Base-by-base conservation (phyloP, 1,284 basidiomycete species). In the Ganoderma boninense region DNA sequence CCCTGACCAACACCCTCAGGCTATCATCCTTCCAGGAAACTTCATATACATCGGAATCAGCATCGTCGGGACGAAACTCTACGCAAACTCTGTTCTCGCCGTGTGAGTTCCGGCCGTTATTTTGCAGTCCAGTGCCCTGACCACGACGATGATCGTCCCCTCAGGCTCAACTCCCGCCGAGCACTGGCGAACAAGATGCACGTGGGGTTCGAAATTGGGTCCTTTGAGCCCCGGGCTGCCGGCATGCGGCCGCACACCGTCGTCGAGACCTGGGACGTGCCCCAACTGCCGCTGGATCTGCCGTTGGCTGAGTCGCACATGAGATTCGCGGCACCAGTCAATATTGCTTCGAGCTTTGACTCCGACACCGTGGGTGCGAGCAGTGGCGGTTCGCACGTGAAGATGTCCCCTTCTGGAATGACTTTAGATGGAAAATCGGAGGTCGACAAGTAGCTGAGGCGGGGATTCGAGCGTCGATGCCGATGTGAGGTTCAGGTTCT, bases 41-140 rank as follows among this genome's bases (percentile, higher is more conserved):
- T 56, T 56, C 52, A 56, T 56, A 56, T 56, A 56, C 52, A 56
- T 56, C 8, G 52, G 52, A 20, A 56, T 56, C 52, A 56, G 52
- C 52, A 56, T 56, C 23, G 52, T 11, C 29, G 23, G 23, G 4
- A 56, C 52, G 4, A 56, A 56, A 32, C 23, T 56, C 23, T 56
- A 56, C 23, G 23, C 52, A 1, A 56, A 56, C 16, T 56, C 52
- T 14, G 52, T 56, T 16, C 52, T 56, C 18, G 52, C 52, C 1
- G 52, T 56, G 52, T 56, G 29, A 4, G 52, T 14, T 8, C 38
- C 7, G n/a, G 20, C 1, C 8, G 18, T 46, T n/a, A 3, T 0
- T 46, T 20, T 2, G 18, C 5, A 18, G 18, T 8, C 20, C 18
- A 46, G 18, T n/a, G 7, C 29, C 14, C 8, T 54, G n/a, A 26